A percentile compares a stretch with the other conserved stretches of the same genome.
Evolutionary conservation across 2,329 filamentous ascomycete genomes (phyloP).

Genomic region (Epichloe baconii): DNA sequence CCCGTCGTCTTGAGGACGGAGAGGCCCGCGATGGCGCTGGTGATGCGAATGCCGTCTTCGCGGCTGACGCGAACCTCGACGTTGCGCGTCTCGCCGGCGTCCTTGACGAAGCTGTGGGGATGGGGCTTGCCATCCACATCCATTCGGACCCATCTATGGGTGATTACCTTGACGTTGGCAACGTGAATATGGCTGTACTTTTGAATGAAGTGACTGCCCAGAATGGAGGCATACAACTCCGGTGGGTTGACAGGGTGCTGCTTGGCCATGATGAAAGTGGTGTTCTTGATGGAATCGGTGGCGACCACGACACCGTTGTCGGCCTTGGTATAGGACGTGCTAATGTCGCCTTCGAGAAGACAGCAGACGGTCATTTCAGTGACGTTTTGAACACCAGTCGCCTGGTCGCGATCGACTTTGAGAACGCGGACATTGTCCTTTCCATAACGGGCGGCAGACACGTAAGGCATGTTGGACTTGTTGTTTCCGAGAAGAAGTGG

Average conservation of each 20-base stretch:
- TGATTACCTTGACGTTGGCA: conserved; percentile 68
- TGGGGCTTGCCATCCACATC: conserved; percentile 76
- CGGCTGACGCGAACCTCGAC: conserved; percentile 61
- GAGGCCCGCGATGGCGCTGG: conserved; percentile 66
- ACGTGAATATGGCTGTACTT: conserved; percentile 79
- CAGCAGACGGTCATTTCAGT: conserved; percentile 93
- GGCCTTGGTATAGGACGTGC: conserved; percentile 75
- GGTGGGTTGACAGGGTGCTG: conserved; percentile 84
- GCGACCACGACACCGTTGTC: conserved; percentile 94
- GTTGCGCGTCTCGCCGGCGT: conserved; percentile 76
- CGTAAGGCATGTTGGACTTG: conserved; percentile 33
- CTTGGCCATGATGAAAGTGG: conserved; percentile 88
- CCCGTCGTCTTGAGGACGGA: conserved; percentile 93
- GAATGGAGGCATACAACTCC: conserved; percentile 75
- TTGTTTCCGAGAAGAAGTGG: neutral
- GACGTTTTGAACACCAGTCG: conserved; percentile 69
- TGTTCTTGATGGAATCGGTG: conserved; percentile 98
- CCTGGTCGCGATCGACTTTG: conserved; percentile 76
- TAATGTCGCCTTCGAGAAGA: conserved; percentile 85
- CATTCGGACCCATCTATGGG: conserved; percentile 89
- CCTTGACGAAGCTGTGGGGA: conserved; percentile 87
- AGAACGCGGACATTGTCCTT: conserved; percentile 98
- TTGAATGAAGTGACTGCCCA: conserved; percentile 80
- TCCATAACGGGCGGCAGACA: conserved; percentile 61
- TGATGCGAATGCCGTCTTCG: conserved; percentile 58